Evolutionary conservation across 2,329 filamentous ascomycete species (phyloP).

Genomic region (Penicillium sp.): DNA sequence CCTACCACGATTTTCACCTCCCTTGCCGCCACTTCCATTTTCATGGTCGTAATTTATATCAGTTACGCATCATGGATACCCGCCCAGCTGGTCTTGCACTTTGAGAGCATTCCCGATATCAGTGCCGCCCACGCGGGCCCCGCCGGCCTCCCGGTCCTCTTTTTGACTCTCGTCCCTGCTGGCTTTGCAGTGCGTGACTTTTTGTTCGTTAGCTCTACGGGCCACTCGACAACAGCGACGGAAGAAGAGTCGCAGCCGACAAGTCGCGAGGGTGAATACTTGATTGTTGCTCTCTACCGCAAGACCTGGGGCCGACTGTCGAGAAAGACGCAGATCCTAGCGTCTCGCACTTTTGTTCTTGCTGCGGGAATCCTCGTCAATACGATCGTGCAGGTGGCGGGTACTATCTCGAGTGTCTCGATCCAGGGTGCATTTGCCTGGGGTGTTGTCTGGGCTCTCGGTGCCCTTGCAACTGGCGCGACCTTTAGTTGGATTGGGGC

Average conservation of each 20-base stretch:
- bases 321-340: conserved; percentile 56
- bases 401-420: conserved; percentile 66
- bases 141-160: conserved; percentile 43
- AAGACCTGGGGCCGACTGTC: conserved; percentile 57
- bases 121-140: conserved; percentile 60
- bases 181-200: conserved; percentile 69
- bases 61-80: conserved; percentile 67
- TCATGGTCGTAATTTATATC: conserved; percentile 64
- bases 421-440: conserved; percentile 64
- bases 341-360: conserved; percentile 55
- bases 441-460: conserved; percentile 67
- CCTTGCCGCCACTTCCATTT: conserved; percentile 65
- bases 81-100: conserved; percentile 65
- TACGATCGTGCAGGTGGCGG: conserved; percentile 58
- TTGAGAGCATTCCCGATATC: conserved; percentile 64
- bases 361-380: conserved; percentile 45
- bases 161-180: conserved; percentile 56
- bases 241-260: conserved; percentile 56
- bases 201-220: conserved; percentile 59
- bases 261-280: conserved; percentile 62
- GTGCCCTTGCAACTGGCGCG: conserved; percentile 26
- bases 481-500: conserved; percentile 39
- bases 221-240: conserved; percentile 37
- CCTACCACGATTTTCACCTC: conserved; percentile 60
- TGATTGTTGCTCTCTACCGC: conserved; percentile 59